These are phyloP conservation scores for Gynostemma pentaphyllum DNA, from an alignment of 306 rosid species.

Conservation along the genomic window DNA sequence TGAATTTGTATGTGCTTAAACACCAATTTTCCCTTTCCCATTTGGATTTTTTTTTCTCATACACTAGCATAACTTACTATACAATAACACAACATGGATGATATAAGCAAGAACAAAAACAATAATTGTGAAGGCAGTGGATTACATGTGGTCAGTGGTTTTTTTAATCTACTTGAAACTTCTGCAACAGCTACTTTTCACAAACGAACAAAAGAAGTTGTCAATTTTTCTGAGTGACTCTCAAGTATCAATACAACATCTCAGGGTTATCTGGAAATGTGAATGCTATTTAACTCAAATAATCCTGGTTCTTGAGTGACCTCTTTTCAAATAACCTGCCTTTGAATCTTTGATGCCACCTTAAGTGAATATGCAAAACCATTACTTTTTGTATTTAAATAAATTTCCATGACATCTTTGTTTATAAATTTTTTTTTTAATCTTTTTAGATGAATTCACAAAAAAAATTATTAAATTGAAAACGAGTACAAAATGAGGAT, in stretches of 20 bases:
- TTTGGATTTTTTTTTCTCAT: not conserved
- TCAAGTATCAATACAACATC: no score
- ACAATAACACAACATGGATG: not conserved
- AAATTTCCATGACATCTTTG: not conserved
- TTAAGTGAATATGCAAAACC: not conserved
- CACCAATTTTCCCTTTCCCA: slow-evolving; percentile 10
- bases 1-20: slow-evolving; percentile 64
- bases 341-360: not conserved
- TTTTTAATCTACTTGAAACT: not conserved
- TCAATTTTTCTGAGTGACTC: no score
- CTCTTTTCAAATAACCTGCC: not conserved
- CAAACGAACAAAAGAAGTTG: no score
- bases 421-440: no score
- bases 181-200: not conserved
- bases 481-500: no score
- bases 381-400: not conserved
- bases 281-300: no score
- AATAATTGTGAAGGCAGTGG: not conserved
- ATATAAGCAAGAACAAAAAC: not conserved
- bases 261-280: no score
- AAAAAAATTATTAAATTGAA: no score
- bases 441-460: no score
- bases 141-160: not conserved
- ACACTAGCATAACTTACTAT: not conserved
- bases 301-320: not conserved